These are phyloP conservation scores for Phytopythium vexans DNA, from an alignment of 352 stramenopile genomes.

Conservation along the genomic window DNA sequence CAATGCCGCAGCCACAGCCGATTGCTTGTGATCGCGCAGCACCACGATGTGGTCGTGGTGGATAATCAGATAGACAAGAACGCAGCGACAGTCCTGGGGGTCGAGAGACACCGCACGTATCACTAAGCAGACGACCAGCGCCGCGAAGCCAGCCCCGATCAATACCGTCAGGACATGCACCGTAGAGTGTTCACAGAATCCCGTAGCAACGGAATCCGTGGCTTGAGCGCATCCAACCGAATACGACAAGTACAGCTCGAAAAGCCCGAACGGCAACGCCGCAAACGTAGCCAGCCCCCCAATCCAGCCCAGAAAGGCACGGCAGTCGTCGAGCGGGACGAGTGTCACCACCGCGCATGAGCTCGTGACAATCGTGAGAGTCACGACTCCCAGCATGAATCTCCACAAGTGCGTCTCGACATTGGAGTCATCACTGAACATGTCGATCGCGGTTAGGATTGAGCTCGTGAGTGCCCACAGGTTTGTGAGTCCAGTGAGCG, in stretches of 20 bases:
- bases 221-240: too few species aligned
- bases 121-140: not conserved
- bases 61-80: too few species aligned
- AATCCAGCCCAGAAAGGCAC: not conserved
- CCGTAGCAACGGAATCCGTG: too few species aligned
- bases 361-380: slow-evolving; percentile 3
- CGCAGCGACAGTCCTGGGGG: not conserved
- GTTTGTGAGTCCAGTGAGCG: not conserved
- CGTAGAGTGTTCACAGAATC: not conserved
- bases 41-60: too few species aligned
- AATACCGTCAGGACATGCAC: not conserved
- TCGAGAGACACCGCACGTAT: not conserved
- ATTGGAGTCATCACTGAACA: not conserved
- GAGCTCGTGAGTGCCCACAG: slow-evolving; percentile 1
- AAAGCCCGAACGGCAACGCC: too few species aligned
- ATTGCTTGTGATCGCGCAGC: not conserved
- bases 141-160: not conserved
- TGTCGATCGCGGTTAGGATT: not conserved
- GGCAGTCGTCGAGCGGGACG: not conserved
- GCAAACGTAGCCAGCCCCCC: too few species aligned
- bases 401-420: not conserved
- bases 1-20: not conserved
- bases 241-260: too few species aligned
- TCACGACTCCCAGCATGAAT: slow-evolving; percentile 1
- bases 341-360: not conserved